Evolutionary conservation across 257 asterid species (phyloP), one percentile per base, ranked within the genome.

Genomic region (Nicotiana tabacum): DNA sequence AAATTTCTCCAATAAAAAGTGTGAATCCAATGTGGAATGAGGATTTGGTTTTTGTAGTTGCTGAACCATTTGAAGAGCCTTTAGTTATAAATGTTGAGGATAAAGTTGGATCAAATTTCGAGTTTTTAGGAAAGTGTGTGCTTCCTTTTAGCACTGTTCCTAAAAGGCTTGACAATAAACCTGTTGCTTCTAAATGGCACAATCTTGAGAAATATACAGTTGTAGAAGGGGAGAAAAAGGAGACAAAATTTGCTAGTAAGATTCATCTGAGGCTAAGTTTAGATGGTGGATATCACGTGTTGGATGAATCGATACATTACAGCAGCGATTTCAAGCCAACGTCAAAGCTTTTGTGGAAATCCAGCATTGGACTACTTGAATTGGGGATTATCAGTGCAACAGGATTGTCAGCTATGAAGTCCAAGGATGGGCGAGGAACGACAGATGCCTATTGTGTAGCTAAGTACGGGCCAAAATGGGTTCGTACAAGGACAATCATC

Each of bases 251-350:
- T 61, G 89, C 98, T 4, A 94, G 98, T 88, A 94, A 91, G 90
- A 94, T 94, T 88, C 98, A 91, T 78, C 7, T 90, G 83, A 87
- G 98, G 86, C 67, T 92, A 7, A 84, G 97, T 80, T 88, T 94
- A 85, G 98, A 94, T 76, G 98, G 98, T 0, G 98, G 97, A 4
- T 94, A 94, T 79, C 98, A 94, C 37, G 98, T 94, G 4, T 74
- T 94, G 89, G 98, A 94, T 21, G 98, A 94, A 91, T 87, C 97
- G 0, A 89, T 91, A 18, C 88, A 91, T 56, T 88, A 94, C 61
- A 89, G 94, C 76, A 94, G 97, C 35, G 97, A 92, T 77, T 91
- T 91, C 77, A 85, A 94, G 56, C 97, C 98, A 18, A 90, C 94
- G 46, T 89, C 97, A 0, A 94, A 85, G 84, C 82, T 86, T 51